phyloP scores from a whole-genome alignment of 2,329 filamentous ascomycete genomes.

The Tetracladium maxilliforme region DNA sequence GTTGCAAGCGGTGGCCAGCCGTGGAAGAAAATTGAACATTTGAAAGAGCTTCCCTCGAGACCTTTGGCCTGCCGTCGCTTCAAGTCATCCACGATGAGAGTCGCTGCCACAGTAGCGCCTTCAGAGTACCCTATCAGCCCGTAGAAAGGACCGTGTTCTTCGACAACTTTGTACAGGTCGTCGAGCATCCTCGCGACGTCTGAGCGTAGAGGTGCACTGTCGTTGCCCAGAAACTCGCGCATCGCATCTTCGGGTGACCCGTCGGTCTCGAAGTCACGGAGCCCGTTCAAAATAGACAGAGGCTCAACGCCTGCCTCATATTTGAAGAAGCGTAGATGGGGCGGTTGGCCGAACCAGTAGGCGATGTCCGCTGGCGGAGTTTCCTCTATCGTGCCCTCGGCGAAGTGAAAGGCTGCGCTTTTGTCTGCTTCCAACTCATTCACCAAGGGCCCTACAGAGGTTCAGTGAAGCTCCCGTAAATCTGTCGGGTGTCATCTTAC shows the following conservation, averaged over 20 bases:
- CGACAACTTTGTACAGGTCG: conserved; percentile 25
- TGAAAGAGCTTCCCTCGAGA: conserved; percentile 17
- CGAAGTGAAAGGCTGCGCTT: conserved; percentile 33
- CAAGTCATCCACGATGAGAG: conserved; percentile 33
- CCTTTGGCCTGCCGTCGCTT: conserved; percentile 15
- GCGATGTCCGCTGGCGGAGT: too few species aligned
- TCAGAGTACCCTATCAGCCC: conserved; percentile 47
- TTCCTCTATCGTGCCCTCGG: too few species aligned
- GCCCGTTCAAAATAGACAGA: too few species aligned
- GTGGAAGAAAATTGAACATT: conserved; percentile 31
- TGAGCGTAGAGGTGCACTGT: conserved; percentile 21
- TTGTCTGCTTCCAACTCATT: conserved; percentile 29
- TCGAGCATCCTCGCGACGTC: conserved; percentile 12
- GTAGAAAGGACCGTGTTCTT: conserved; percentile 28
- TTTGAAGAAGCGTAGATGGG: too few species aligned
- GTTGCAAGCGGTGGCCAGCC: conserved; percentile 37
- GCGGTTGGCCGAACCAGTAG: too few species aligned
- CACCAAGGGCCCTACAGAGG: conserved; percentile 34
- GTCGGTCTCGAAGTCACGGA: conserved; percentile 37
- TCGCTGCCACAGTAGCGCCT: conserved; percentile 39
- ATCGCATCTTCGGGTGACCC: conserved; percentile 39
- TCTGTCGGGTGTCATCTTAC: too few species aligned
- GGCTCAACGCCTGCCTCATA: too few species aligned
- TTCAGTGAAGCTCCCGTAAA: too few species aligned
- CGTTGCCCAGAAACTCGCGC: conserved; percentile 28